phyloP scores from a whole-genome alignment of 1,284 basidiomycete genomes.

The Cryptococcus jaspeensis region DNA sequence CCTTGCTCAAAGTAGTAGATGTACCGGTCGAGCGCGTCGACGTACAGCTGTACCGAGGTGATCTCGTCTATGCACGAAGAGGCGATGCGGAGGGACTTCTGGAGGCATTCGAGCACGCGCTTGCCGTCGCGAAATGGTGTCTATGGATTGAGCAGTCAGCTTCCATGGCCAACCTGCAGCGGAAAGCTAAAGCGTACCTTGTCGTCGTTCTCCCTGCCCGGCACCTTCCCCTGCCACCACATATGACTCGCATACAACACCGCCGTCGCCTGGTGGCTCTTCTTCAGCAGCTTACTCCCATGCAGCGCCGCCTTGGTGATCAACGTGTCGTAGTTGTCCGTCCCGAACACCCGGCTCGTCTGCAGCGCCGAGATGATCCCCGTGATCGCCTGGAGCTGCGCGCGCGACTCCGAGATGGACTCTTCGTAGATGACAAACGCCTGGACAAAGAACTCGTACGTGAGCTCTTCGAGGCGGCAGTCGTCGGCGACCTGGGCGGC shows the following conservation, averaged over 20 bases:
- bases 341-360: slow-evolving; percentile 76
- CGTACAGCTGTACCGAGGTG: slow-evolving; percentile 88
- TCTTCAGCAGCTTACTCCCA: slow-evolving; percentile 89
- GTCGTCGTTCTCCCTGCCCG: slow-evolving; percentile 54
- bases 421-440: slow-evolving; percentile 96
- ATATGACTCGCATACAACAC: slow-evolving; percentile 92
- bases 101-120: slow-evolving; percentile 89
- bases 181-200: slow-evolving; percentile 37
- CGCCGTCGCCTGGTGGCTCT: slow-evolving; percentile 90
- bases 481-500: slow-evolving; percentile 89
- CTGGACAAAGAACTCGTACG: slow-evolving; percentile 93
- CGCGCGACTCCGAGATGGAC: slow-evolving; percentile 84
- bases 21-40: slow-evolving; percentile 87
- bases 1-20: slow-evolving; percentile 90
- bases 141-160: slow-evolving; percentile 51
- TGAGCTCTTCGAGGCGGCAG: slow-evolving; percentile 86
- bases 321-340: slow-evolving; percentile 90
- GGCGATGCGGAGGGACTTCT: slow-evolving; percentile 89
- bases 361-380: slow-evolving; percentile 85
- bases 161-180: neutral
- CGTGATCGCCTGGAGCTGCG: slow-evolving; percentile 89
- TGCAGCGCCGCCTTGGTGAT: slow-evolving; percentile 95
- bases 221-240: slow-evolving; percentile 83
- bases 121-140: slow-evolving; percentile 89
- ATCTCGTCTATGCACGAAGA: slow-evolving; percentile 92